Conservation (phyloP, 2,329 filamentous ascomycete species). For the Cyanodermella asteris region DNA sequence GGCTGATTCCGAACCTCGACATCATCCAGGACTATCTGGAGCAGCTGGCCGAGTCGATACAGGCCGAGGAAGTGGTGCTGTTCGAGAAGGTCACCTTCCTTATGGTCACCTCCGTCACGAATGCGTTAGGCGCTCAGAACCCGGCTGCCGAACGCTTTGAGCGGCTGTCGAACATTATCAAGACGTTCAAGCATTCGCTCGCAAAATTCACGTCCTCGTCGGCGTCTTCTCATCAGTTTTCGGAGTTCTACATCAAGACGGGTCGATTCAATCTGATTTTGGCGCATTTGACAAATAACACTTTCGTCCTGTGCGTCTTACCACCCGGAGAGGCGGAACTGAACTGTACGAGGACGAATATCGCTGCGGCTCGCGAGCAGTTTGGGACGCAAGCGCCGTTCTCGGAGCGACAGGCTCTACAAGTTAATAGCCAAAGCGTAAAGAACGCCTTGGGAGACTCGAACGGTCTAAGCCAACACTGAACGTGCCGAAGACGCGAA, state of each 20-base stretch:
- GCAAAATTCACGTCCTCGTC: slow-evolving; percentile 24
- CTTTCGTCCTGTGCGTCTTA: slow-evolving; percentile 79
- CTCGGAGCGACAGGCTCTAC: too few species aligned
- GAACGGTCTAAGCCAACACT: too few species aligned
- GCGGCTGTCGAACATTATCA: slow-evolving; percentile 89
- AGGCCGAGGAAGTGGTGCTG: slow-evolving; percentile 80
- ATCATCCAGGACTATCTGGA: slow-evolving; percentile 73
- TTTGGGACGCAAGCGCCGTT: too few species aligned
- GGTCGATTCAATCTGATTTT: slow-evolving; percentile 79
- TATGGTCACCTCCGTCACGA: slow-evolving; percentile 81
- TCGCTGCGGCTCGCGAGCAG: slow-evolving; percentile 62
- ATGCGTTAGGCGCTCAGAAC: slow-evolving; percentile 51
- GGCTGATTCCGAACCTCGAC: slow-evolving; percentile 79
- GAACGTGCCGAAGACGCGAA: too few species aligned
- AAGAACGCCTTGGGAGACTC: too few species aligned
- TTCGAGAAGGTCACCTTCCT: slow-evolving; percentile 94
- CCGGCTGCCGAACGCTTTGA: slow-evolving; percentile 86
- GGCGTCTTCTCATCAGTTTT: slow-evolving; percentile 19
- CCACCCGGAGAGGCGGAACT: slow-evolving; percentile 80
- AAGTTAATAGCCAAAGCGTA: too few species aligned
- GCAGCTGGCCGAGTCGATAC: slow-evolving; percentile 62
- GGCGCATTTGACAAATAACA: slow-evolving; percentile 90
- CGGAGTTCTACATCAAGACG: slow-evolving; percentile 27
- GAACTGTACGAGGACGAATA: slow-evolving; percentile 78
- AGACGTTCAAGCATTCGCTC: slow-evolving; percentile 80